Conservation (phyloP, 148 eudicot genomes). For the Amaranthus hypochondriacus region DNA sequence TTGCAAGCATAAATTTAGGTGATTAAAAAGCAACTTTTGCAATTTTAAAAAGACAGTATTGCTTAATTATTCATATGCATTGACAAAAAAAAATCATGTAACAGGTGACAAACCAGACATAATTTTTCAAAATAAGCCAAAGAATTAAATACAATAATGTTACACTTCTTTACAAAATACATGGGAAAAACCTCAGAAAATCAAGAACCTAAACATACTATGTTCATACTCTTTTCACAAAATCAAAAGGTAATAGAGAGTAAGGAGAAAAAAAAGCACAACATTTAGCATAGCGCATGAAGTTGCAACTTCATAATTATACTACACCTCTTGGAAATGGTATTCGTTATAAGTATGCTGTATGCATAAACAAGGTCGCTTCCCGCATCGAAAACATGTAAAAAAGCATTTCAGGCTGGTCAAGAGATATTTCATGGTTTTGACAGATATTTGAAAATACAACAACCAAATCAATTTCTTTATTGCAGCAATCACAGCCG, state of each 20-base stretch:
- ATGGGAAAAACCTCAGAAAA: background rate
- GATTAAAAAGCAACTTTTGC: background rate
- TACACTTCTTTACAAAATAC: background rate
- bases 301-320: background rate
- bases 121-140: background rate
- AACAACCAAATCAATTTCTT: too few relatives aligned
- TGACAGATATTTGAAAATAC: too few relatives aligned
- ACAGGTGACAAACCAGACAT: background rate
- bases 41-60: background rate
- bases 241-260: too few relatives aligned
- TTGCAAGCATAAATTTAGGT: conserved; percentile 4
- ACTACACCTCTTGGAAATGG: too few relatives aligned
- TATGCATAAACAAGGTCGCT: too few relatives aligned
- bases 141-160: background rate
- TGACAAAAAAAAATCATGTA: background rate
- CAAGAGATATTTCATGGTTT: too few relatives aligned
- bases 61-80: background rate
- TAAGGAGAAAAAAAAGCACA: background rate
- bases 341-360: too few relatives aligned
- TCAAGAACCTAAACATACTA: background rate
- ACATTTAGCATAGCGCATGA: background rate
- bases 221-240: background rate
- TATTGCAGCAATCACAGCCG: too few relatives aligned
- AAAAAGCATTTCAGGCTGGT: too few relatives aligned
- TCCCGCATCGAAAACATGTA: too few relatives aligned